phyloP scores from a whole-genome alignment of 345 rosid species.

The Salix caprea region DNA sequence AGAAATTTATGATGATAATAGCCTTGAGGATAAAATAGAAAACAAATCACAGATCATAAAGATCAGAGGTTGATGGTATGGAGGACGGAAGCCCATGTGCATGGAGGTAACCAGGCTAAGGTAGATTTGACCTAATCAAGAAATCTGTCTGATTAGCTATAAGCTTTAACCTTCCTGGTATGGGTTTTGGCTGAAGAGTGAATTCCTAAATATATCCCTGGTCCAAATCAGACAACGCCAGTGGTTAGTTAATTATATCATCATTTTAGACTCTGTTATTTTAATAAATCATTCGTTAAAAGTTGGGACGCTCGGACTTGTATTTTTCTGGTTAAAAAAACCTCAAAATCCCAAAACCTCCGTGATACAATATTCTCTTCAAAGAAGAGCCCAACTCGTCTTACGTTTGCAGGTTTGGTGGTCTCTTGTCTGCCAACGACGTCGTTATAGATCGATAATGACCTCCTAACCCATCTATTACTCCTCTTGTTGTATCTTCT shows the following conservation, averaged over 20 bases:
- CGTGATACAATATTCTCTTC: conserved; percentile 5
- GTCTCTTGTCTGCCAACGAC: not conserved
- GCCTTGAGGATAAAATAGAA: not conserved
- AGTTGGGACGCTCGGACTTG: not conserved
- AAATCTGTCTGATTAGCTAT: not conserved
- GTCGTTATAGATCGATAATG: not conserved
- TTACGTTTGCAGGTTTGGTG: conserved; percentile 1
- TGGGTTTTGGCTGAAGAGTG: not conserved
- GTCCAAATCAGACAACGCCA: not conserved
- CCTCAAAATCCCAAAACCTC: not conserved
- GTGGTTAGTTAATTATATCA: not conserved
- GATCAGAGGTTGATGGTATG: not conserved
- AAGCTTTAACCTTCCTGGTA: not conserved
- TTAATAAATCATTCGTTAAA: not conserved
- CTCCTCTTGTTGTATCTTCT: too few species aligned
- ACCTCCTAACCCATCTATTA: not conserved
- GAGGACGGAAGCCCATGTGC: not conserved
- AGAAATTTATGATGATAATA: not conserved
- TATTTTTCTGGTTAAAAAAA: not conserved
- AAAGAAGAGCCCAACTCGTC: not conserved
- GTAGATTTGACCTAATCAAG: not conserved
- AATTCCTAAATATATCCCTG: not conserved
- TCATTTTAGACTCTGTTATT: not conserved
- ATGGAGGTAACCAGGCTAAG: not conserved
- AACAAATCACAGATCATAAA: not conserved